phyloP scores from a whole-genome alignment of 805 yeast genomes.

The Suhomyces prunicola region DNA sequence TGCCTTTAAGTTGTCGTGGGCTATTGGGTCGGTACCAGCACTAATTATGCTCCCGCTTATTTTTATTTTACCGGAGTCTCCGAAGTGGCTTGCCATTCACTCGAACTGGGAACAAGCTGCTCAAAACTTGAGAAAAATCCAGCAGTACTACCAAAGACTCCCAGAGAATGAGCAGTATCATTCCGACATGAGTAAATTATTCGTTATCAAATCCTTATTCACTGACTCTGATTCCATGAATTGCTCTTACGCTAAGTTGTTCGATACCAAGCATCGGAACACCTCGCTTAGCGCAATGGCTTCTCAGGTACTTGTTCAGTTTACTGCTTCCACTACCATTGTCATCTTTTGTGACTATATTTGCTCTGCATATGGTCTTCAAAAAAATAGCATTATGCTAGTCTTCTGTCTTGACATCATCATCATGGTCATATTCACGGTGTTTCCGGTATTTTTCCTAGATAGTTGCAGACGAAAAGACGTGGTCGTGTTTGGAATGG shows the following conservation, averaged over 20 bases:
- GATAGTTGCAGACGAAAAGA: conserved; percentile 48
- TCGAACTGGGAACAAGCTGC: conserved; percentile 8
- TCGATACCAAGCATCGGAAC: conserved; percentile 28
- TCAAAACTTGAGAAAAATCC: conserved; percentile 1
- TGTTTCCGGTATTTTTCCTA: conserved; percentile 42
- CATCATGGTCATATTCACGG: conserved; percentile 38
- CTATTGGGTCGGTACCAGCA: conserved; percentile 17
- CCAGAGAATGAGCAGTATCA: background rate
- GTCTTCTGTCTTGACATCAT: conserved; percentile 38
- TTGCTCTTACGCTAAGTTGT: conserved; percentile 29
- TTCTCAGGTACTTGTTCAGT: conserved; percentile 42
- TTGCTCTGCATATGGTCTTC: conserved; percentile 47
- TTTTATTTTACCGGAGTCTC: conserved; percentile 29
- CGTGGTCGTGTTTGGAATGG: conserved; percentile 42
- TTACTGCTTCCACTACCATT: conserved; percentile 43
- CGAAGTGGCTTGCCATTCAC: conserved; percentile 22
- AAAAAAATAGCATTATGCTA: conserved; percentile 27
- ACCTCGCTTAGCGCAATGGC: conserved; percentile 36
- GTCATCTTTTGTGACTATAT: conserved; percentile 45
- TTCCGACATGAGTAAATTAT: conserved; percentile 10
- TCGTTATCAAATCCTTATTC: conserved; percentile 24
- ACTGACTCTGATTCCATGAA: conserved; percentile 15
- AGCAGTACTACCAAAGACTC: background rate
- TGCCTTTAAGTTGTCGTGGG: conserved; percentile 20
- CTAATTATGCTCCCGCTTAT: conserved; percentile 15